Conservation (phyloP, 2,329 filamentous ascomycete genomes). For the Penicillium sclerotigenum region DNA sequence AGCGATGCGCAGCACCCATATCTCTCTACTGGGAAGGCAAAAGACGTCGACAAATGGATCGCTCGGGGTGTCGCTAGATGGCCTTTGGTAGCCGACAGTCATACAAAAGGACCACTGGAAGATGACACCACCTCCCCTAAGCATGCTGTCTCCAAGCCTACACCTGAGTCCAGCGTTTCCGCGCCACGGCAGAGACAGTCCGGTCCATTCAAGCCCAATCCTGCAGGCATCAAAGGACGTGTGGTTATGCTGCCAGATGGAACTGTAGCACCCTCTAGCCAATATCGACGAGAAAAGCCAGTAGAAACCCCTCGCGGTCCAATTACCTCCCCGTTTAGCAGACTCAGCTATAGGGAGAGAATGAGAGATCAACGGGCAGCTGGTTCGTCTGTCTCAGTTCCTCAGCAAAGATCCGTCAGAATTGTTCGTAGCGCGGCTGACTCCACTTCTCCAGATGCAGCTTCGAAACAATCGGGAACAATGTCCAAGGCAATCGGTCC, state of each 20-base stretch:
- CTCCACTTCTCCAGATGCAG: background rate
- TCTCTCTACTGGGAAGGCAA: background rate
- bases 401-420: background rate
- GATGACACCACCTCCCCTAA: background rate
- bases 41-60: conserved; percentile 1
- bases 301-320: background rate
- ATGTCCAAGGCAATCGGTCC: background rate
- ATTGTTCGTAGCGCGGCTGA: background rate
- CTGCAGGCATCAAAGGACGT: background rate
- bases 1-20: background rate
- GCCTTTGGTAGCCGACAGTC: background rate
- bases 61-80: background rate
- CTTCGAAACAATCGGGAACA: background rate
- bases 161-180: background rate
- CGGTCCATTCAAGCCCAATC: background rate
- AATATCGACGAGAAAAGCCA: background rate
- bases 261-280: background rate
- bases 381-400: background rate
- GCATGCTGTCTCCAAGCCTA: background rate
- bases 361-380: background rate
- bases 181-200: background rate
- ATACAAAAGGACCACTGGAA: background rate
- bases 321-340: background rate
- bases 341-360: background rate
- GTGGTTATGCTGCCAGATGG: background rate